Evolutionary conservation across 805 yeast species (phyloP), one percentile per base, ranked within the genome.

Genomic region (Metschnikowia henanensis): DNA sequence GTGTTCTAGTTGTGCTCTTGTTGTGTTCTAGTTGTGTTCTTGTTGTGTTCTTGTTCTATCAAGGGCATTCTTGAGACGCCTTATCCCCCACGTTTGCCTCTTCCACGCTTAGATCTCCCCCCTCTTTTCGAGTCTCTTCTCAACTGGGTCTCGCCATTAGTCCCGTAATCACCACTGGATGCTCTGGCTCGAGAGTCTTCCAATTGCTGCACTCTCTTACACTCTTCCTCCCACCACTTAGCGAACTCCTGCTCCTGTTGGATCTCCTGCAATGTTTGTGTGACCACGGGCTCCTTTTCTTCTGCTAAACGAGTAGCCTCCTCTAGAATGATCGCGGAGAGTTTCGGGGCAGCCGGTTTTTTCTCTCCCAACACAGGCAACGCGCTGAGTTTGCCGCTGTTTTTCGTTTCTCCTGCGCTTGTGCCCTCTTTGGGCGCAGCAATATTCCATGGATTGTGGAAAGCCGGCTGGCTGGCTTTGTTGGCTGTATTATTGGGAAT

Each of bases 201-300:
- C 17, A 32, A 9, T 37, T 55, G 58, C 58, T 84, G 92, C 6
- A 84, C 84, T 39, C 76, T 70, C n/a, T 71, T 70, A 42, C 88
- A 75, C 57, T 90, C 96, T 51, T 79, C 81, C 29, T 79, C 84
- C 91, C 95, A 90, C 97, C 97, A 90, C 47, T 68, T 75, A 22
- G 83, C 90, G 68, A 90, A 90, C 57, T 83, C 89, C 56, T 87
- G 87, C 50, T 90, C 96, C 51, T 83, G 83, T 57, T 83, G 84
- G 35, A 85, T 76, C 45, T 90, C 96, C 35, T 78, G 81, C 33
- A 87, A 61, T 1, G 87, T 72, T 42, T 71, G 44, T 56, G 57
- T 23, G 53, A 54, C 38, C 61, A 52, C 50, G 16, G 58, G 64
- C 49, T 67, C 68, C 3, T 64, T 53, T 47, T 59, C 64, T 16